A percentile compares a stretch with the other conserved stretches of the same genome.
These are phyloP conservation scores for Ophiocordyceps australis DNA, from an alignment of 2,329 filamentous ascomycete species.

Conservation along the genomic window DNA sequence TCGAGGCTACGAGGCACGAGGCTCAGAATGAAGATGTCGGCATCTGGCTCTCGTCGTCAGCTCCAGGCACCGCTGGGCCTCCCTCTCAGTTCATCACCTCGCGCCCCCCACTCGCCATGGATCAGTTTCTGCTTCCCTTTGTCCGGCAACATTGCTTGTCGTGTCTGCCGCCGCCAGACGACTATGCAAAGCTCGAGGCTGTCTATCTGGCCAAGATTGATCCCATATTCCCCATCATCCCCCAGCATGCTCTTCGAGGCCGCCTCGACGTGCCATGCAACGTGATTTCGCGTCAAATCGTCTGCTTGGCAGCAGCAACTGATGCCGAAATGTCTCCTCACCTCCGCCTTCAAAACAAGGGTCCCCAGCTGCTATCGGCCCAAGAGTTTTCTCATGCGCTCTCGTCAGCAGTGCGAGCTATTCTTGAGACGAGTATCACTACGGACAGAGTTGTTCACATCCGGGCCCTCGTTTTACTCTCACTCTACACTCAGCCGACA, in stretches of 20 bases:
- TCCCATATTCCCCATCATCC: constrained; percentile 33
- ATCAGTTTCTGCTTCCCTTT: constrained; percentile 21
- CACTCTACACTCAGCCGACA: constrained; percentile 39
- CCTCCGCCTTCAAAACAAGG: constrained; percentile 22
- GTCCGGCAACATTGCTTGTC: constrained; percentile 25
- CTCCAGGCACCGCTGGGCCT: constrained; percentile 8
- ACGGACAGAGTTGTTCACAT: constrained; percentile 35
- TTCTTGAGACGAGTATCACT: constrained; percentile 34
- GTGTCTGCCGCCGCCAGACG: constrained; percentile 25
- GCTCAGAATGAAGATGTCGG: constrained; percentile 34
- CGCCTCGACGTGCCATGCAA: constrained; percentile 13
- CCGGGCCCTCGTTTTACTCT: constrained; percentile 32
- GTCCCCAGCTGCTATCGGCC: constrained; percentile 18
- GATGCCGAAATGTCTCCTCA: constrained; percentile 25
- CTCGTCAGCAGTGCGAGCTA: constrained; percentile 26
- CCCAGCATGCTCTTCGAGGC: constrained; percentile 13
- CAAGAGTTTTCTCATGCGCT: constrained; percentile 28
- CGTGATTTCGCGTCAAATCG: constrained; percentile 31
- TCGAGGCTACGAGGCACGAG: constrained; percentile 26
- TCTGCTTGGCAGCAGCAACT: constrained; percentile 34
- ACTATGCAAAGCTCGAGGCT: constrained; percentile 24
- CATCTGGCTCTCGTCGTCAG: constrained; percentile 28
- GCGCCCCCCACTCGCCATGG: constrained; percentile 18
- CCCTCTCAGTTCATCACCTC: constrained; percentile 18
- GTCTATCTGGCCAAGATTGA: constrained; percentile 34